Base-by-base conservation (phyloP, 2,329 filamentous ascomycete species). In the Lachnellula occidentalis region DNA sequence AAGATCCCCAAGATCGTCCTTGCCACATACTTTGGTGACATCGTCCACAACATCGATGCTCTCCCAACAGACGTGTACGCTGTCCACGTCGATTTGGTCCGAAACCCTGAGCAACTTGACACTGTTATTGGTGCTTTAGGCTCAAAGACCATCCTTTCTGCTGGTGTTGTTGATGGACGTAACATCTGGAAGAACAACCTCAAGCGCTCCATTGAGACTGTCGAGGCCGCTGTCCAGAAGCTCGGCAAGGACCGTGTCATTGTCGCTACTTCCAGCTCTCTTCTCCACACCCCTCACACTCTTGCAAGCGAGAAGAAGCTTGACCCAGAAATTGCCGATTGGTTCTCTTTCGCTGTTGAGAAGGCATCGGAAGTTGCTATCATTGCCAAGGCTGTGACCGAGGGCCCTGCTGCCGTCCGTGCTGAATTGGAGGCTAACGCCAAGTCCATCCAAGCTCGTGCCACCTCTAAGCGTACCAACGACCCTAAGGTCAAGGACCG, bases 181-280 rank as follows among this genome's bases (percentile, higher is more conserved):
- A 99, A 99, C 84, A 97, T 99, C 82, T 99, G 94, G 94, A 99
- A 99, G 89, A 96, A 91, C 78, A 95, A 97, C 86, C 88, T 96
- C 79, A 88, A 95, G 84, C 85, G 84, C 69, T 91, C 94, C 70
- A 95, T 99, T 63, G 92, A 94, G 80, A 83, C 79, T 62, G 87
- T 94, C 59, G 90, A 97, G 84, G 79, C 83, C 57, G 94, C 92
- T 62, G 79, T 97, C 69, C 90, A 96, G 80, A 90, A 95, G 80
- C 85, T 99, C 61, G 92, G 94, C 78, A 92, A 96, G 82, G 92
- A 97, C 66, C 90, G 94, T 71, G 92, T 99, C 74, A 89, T 99
- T 66, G 90, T 96, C 66, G 89, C 94, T 71, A 96, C 92, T 66
- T 97, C 94, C 70, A 94, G 88, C 81, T 97, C 94, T 65, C 90